Evolutionary conservation across 495 filamentous ascomycete species (phyloP).

Genomic region (Penicillium flavigenum): DNA sequence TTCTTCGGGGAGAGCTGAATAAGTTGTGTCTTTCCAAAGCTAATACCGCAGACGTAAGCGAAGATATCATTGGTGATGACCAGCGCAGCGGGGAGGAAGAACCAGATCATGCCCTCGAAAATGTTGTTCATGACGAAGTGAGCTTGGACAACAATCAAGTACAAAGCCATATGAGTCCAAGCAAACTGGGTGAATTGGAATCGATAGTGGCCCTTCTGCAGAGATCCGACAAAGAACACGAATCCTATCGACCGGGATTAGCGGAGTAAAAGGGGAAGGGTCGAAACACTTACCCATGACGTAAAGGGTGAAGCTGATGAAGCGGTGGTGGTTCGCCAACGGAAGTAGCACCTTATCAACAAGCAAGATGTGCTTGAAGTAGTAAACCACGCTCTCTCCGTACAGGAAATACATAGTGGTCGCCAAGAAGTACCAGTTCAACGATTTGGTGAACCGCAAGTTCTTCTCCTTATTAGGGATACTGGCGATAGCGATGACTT

Average conservation of each 20-base stretch:
- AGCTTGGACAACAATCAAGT: conserved; percentile 95
- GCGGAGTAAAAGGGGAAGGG: background rate
- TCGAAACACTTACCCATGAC: conserved; percentile 71
- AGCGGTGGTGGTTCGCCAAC: conserved; percentile 95
- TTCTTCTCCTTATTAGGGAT: conserved; percentile 89
- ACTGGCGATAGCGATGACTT: conserved; percentile 97
- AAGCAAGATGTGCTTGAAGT: conserved; percentile 96
- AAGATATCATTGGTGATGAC: conserved; percentile 99
- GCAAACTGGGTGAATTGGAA: conserved; percentile 99
- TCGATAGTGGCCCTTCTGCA: conserved; percentile 91
- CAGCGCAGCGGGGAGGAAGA: conserved; percentile 92
- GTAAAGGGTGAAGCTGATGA: conserved; percentile 98
- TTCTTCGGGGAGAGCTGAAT: conserved; percentile 99
- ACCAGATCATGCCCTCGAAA: conserved; percentile 99
- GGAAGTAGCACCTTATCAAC: conserved; percentile 92
- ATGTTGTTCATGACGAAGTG: conserved; percentile 99
- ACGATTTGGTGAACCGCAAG: conserved; percentile 86
- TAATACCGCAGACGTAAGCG: conserved; percentile 96
- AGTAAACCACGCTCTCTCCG: conserved; percentile 98
- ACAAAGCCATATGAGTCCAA: conserved; percentile 99
- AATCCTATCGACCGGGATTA: conserved; percentile 62
- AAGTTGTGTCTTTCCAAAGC: conserved; percentile 91
- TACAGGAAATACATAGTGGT: conserved; percentile 99
- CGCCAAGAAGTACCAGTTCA: conserved; percentile 99
- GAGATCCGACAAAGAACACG: conserved; percentile 96